Percentiles rank a stretch among this genome's conserved stretches.
Evolutionary conservation across 139 green algal genomes (phyloP).

Genomic region (Chlamydomonas incerta): DNA sequence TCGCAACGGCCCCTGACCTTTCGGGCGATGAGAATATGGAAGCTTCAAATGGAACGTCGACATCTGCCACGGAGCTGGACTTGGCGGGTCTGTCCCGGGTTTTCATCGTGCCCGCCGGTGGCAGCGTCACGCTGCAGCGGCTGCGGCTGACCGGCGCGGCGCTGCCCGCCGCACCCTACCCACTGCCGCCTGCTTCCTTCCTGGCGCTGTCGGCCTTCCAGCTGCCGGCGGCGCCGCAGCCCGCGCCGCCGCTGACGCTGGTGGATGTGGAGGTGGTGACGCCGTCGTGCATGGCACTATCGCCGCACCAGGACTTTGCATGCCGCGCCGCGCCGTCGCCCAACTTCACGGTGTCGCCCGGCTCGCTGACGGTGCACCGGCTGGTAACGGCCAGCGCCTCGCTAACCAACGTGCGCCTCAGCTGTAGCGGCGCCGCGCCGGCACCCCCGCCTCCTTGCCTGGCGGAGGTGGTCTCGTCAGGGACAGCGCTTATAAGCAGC

Average conservation of each 20-base stretch:
- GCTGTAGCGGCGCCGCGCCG: neutral
- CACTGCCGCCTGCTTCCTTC: neutral
- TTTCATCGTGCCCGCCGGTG: neutral
- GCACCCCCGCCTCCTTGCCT: neutral
- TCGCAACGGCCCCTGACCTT: too few species aligned
- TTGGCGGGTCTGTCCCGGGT: neutral
- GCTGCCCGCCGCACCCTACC: neutral
- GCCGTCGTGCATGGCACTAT: neutral
- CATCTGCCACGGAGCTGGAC: neutral
- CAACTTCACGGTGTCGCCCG: neutral
- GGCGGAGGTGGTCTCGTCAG: neutral
- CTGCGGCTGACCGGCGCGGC: neutral
- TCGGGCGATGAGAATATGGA: too few species aligned
- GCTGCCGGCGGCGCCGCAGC: neutral
- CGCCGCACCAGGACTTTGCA: neutral
- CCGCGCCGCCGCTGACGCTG: neutral
- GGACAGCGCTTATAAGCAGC: too few species aligned
- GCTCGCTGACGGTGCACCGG: neutral
- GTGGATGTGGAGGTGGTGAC: neutral
- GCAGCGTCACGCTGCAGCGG: too few species aligned
- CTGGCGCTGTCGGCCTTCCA: neutral
- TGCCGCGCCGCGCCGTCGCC: neutral
- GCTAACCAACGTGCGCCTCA: neutral
- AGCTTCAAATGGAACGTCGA: too few species aligned
- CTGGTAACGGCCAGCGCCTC: neutral